phyloP scores from a whole-genome alignment of 352 stramenopile genomes.

The Globisporangium viniferum region DNA sequence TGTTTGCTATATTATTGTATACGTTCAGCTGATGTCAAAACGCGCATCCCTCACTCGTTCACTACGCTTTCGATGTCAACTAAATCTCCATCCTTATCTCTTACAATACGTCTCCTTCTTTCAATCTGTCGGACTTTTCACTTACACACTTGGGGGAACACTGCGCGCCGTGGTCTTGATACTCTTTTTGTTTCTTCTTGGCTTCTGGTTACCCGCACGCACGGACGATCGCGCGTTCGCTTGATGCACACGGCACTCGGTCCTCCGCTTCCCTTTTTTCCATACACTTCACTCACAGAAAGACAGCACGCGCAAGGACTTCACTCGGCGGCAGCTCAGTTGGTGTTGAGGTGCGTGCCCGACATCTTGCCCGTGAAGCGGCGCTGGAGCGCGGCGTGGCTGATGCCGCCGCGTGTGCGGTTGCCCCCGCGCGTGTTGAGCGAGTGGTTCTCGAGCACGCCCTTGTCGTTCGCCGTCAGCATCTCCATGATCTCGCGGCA shows the following conservation, averaged over 20 bases:
- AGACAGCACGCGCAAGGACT: background rate
- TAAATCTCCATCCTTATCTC: too few relatives aligned
- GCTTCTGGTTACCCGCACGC: background rate
- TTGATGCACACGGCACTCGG: background rate
- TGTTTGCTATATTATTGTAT: too few relatives aligned
- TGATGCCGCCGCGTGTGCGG: constrained; percentile 59
- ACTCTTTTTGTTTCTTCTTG: constrained; percentile 1
- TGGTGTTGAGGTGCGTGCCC: constrained; percentile 42
- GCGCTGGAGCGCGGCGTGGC: constrained; percentile 70
- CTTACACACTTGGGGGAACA: too few relatives aligned
- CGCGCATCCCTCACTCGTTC: too few relatives aligned
- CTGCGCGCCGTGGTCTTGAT: background rate
- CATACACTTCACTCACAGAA: constrained; percentile 1
- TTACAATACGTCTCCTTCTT: too few relatives aligned
- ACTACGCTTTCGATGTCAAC: too few relatives aligned
- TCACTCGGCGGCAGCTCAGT: background rate
- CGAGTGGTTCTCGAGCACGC: constrained; percentile 65
- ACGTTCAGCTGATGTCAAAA: too few relatives aligned
- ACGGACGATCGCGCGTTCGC: constrained; percentile 6
- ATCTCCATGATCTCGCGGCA: constrained; percentile 80
- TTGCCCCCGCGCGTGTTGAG: constrained; percentile 62
- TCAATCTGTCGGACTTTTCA: too few relatives aligned
- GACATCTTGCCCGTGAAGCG: constrained; percentile 86
- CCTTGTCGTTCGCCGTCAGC: constrained; percentile 57
- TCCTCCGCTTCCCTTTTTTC: background rate